These are phyloP conservation scores for Vickermania ingenoplastis DNA, from an alignment of 208 protist genomes.

Conservation along the genomic window DNA sequence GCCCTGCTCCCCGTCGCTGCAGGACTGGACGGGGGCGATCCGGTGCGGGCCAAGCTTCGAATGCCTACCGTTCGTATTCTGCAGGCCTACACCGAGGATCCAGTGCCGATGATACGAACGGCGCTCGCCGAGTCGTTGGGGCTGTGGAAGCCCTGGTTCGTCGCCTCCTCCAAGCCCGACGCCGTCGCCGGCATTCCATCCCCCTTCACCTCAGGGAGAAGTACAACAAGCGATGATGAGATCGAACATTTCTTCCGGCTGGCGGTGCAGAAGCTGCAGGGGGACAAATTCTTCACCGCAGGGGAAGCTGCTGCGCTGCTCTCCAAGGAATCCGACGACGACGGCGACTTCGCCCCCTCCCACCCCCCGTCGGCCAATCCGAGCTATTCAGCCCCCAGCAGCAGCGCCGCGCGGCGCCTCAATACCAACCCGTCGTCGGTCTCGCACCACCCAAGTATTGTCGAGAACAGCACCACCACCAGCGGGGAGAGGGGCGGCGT, in stretches of 20 bases:
- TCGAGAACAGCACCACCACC: too few species aligned
- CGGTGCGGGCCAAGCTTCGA: constrained; percentile 35
- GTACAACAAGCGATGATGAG: not conserved
- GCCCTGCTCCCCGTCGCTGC: constrained; percentile 41
- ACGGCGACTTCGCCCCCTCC: too few species aligned
- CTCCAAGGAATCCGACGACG: not conserved
- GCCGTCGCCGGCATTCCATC: not conserved
- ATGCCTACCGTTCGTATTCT: constrained; percentile 35
- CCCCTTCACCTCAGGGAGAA: not conserved
- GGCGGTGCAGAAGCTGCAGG: not conserved
- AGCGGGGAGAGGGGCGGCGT: too few species aligned
- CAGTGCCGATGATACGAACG: constrained; percentile 65
- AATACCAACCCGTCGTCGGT: too few species aligned
- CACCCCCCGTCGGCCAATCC: too few species aligned
- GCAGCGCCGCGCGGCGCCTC: too few species aligned
- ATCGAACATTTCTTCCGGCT: not conserved
- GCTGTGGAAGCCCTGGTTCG: constrained; percentile 36
- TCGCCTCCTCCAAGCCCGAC: constrained; percentile 1
- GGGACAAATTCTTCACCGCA: not conserved
- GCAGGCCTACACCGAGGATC: constrained; percentile 26
- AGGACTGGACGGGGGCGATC: constrained; percentile 28
- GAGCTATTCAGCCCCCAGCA: too few species aligned
- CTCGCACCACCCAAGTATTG: too few species aligned
- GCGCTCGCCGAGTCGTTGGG: constrained; percentile 34
- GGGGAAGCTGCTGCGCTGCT: not conserved